Conservation (phyloP, 345 rosid species). For the Eucalyptus paniculata region DNA sequence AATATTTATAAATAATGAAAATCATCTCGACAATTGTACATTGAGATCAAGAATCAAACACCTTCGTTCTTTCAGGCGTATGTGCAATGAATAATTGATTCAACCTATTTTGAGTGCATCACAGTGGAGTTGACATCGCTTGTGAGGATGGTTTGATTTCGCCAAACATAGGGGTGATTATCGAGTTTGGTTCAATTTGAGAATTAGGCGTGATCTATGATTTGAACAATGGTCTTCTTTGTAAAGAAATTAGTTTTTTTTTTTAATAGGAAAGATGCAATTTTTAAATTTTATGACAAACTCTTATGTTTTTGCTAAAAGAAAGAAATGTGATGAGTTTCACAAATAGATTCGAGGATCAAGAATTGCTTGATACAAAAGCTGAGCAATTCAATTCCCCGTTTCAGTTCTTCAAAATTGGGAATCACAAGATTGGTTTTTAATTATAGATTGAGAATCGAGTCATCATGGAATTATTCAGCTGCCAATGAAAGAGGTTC, state of each 20-base stretch:
- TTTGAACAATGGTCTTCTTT: not conserved
- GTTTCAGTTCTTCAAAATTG: accelerated
- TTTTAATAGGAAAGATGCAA: not conserved
- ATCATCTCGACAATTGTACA: too few relatives aligned
- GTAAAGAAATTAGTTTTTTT: not conserved
- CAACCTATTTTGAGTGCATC: accelerated
- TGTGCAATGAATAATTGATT: too few relatives aligned
- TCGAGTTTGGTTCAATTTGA: not conserved
- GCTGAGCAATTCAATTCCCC: not conserved
- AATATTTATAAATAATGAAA: too few relatives aligned
- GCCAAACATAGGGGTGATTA: not conserved
- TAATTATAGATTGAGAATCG: not conserved
- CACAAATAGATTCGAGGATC: not conserved
- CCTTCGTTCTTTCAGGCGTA: accelerated
- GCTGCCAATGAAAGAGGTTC: not conserved
- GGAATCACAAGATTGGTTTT: not conserved
- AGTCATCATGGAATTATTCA: not conserved
- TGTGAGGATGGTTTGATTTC: not conserved
- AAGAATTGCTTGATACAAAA: accelerated
- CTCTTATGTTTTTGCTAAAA: not conserved
- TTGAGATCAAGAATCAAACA: too few relatives aligned
- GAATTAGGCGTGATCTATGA: not conserved
- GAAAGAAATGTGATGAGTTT: not conserved
- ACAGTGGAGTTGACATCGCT: accelerated
- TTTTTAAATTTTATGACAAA: not conserved